Conservation (phyloP, 2,329 filamentous ascomycete genomes). For the Mollisiaceae sp. region DNA sequence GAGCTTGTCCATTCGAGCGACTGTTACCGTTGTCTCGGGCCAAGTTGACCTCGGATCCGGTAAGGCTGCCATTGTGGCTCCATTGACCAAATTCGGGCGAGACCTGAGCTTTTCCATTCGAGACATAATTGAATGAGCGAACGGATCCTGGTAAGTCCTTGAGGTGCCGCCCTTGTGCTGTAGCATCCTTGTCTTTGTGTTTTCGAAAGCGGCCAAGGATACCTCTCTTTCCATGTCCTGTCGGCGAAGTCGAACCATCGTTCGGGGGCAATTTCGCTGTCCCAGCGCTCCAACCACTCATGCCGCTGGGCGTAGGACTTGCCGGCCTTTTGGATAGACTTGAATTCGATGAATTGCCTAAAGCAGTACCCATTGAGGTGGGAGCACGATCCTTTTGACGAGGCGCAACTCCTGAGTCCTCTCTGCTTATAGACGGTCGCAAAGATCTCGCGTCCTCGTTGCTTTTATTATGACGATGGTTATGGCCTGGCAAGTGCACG, state of each 20-base stretch:
- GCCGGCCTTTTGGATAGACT: conserved; percentile 65
- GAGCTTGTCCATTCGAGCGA: conserved; percentile 16
- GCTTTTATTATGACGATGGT: conserved; percentile 71
- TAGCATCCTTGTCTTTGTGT: conserved; percentile 61
- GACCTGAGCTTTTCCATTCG: conserved; percentile 32
- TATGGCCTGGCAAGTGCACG: conserved; percentile 68
- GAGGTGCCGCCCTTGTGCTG: conserved; percentile 44
- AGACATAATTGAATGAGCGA: conserved; percentile 53
- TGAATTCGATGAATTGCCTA: conserved; percentile 38
- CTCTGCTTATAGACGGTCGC: conserved; percentile 75
- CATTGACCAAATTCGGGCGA: conserved; percentile 39
- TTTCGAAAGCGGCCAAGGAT: conserved; percentile 42
- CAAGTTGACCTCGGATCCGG: conserved; percentile 38
- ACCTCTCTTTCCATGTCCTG: conserved; percentile 39
- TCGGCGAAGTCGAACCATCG: conserved; percentile 56
- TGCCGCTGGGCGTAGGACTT: conserved; percentile 81
- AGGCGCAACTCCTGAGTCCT: conserved; percentile 67
- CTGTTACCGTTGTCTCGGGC: conserved; percentile 32
- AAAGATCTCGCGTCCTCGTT: conserved; percentile 69
- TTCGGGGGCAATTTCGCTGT: conserved; percentile 29
- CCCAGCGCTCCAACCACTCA: conserved; percentile 58
- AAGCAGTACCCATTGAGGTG: conserved; percentile 37
- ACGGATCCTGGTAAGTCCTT: conserved; percentile 57
- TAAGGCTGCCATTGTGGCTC: conserved; percentile 39
- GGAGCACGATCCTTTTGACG: conserved; percentile 54